Evolutionary conservation across 345 rosid species (phyloP).

Genomic region (Salix brachista): DNA sequence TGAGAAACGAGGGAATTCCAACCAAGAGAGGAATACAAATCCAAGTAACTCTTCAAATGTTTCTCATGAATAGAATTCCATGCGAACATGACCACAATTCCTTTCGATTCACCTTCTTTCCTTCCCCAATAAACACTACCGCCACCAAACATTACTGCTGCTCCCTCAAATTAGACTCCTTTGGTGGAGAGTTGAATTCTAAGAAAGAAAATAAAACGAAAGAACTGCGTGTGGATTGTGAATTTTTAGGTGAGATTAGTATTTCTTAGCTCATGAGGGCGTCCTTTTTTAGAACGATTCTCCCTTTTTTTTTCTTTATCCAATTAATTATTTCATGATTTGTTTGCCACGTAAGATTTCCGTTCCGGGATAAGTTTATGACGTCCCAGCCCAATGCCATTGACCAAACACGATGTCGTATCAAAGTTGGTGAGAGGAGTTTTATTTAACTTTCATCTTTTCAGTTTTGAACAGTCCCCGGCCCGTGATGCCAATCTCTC

Average conservation of each 20-base stretch:
- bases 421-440: neutral
- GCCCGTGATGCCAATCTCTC: neutral
- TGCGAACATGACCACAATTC: slow-evolving; percentile 68
- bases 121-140: slow-evolving; percentile 8
- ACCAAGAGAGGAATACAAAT: slow-evolving; percentile 80
- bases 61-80: slow-evolving; percentile 66
- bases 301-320: no score
- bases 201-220: neutral
- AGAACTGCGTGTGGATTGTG: neutral
- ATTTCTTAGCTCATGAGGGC: neutral
- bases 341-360: neutral
- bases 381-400: no score
- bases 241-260: neutral
- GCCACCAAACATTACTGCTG: slow-evolving; percentile 46
- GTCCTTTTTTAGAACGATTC: no score
- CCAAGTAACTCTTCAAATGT: slow-evolving; percentile 44
- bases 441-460: neutral
- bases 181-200: neutral
- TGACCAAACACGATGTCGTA: neutral
- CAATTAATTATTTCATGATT: neutral
- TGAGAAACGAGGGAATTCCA: slow-evolving; percentile 83
- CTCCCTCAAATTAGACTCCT: neutral
- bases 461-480: neutral
- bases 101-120: slow-evolving; percentile 33
- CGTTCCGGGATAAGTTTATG: neutral